Evolutionary conservation across 345 rosid genomes (phyloP).

Genomic region (Rhodamnia rubescens): DNA sequence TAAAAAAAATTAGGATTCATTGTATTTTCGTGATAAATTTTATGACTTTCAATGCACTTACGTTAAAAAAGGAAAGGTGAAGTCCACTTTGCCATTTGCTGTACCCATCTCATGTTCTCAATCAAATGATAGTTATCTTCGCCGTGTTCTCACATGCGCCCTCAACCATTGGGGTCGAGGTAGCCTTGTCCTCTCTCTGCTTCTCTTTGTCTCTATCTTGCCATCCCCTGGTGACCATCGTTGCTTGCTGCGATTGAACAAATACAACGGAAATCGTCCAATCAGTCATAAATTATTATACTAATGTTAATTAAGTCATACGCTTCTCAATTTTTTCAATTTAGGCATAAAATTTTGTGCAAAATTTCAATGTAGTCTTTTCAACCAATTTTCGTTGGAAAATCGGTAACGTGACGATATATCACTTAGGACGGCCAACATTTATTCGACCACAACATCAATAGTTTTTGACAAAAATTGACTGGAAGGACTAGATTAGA

Average conservation of each 20-base stretch:
- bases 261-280: not conserved
- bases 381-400: accelerated
- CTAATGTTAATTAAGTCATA: too few relatives aligned
- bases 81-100: not conserved
- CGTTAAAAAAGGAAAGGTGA: not conserved
- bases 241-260: not conserved
- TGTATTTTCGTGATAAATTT: too few relatives aligned
- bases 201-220: too few relatives aligned
- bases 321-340: too few relatives aligned
- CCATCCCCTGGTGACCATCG: not conserved
- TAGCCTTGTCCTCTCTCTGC: too few relatives aligned
- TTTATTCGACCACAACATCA: accelerated
- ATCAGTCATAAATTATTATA: not conserved
- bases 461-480: accelerated
- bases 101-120: not conserved
- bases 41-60: too few relatives aligned
- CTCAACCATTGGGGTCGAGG: too few relatives aligned
- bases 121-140: not conserved
- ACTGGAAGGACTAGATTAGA: accelerated
- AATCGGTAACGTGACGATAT: accelerated
- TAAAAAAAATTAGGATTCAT: too few relatives aligned
- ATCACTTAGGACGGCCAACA: accelerated
- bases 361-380: not conserved
- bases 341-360: accelerated
- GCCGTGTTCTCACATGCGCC: too few relatives aligned